These are phyloP conservation scores for Protomyces inouyei DNA, from an alignment of 1,139 yeast species.

Conservation along the genomic window DNA sequence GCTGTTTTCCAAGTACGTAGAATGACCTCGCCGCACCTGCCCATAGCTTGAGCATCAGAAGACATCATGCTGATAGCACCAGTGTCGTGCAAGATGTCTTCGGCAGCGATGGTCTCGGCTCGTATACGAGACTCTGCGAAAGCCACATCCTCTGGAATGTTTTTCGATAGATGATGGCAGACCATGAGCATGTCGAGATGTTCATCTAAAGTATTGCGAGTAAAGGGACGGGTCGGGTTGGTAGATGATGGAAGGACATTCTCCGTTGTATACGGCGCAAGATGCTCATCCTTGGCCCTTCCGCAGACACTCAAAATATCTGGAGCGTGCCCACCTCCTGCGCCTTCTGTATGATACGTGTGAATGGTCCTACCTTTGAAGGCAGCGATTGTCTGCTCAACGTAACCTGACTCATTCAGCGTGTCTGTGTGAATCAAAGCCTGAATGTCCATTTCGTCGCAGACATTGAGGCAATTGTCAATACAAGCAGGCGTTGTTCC, in stretches of 20 bases:
- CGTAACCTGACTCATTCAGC: slow-evolving; percentile 28
- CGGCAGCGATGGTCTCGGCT: slow-evolving; percentile 30
- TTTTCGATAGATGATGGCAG: slow-evolving; percentile 29
- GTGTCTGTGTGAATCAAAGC: slow-evolving; percentile 30
- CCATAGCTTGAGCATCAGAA: slow-evolving; percentile 30
- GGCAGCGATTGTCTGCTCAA: slow-evolving; percentile 28
- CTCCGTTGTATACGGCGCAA: slow-evolving; percentile 2
- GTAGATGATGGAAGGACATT: slow-evolving; percentile 29
- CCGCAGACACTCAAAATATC: slow-evolving; percentile 28
- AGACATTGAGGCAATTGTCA: slow-evolving; percentile 26
- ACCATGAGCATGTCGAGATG: slow-evolving; percentile 30
- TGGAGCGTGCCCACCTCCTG: slow-evolving; percentile 31
- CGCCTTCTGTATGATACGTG: slow-evolving; percentile 30
- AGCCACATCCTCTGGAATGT: slow-evolving; percentile 30
- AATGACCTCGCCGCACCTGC: slow-evolving; percentile 30
- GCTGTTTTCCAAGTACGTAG: slow-evolving; percentile 30
- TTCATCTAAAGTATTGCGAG: slow-evolving; percentile 29
- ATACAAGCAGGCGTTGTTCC: slow-evolving; percentile 30
- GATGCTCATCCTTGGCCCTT: slow-evolving; percentile 8
- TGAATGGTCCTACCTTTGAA: slow-evolving; percentile 30
- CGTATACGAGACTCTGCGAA: slow-evolving; percentile 31
- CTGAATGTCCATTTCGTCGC: slow-evolving; percentile 30
- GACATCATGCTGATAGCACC: slow-evolving; percentile 31
- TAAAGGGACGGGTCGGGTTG: slow-evolving; percentile 30
- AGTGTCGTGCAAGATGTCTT: slow-evolving; percentile 29